Base-by-base conservation (phyloP, 257 asterid genomes). In the Scutellaria baicalensis region DNA sequence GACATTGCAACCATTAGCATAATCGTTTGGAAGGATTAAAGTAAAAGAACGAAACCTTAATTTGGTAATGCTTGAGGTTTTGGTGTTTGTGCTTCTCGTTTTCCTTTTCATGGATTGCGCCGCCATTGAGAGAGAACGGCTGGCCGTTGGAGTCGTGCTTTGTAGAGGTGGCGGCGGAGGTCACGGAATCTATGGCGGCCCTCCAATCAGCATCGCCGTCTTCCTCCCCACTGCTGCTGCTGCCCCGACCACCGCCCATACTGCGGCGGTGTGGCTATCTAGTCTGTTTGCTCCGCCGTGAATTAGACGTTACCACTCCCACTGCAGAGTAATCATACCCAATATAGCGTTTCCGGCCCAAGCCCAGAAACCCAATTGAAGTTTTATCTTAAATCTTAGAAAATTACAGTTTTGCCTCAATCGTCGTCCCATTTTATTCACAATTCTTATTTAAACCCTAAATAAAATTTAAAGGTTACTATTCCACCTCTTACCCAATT, bases 181-280 rank as follows among this genome's bases (percentile, higher is more conserved):
- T 84, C 9, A 83, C 79, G 13, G 96, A 92, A 59, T 86, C 86
- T 48, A 92, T 87, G 86, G 97, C 96, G 64, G 89, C 89, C 68
- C 81, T 88, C 97, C 97, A 89, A 49, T 79, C 80, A 62, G 94
- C 92, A 69, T 87, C 89, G 27, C 96, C 96, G 70, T 92, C 97
- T 75, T 89, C 96, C 63, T 89, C 95, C 11, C 89, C 89, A 18
- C 97, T 87, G 78, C 83, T 78, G 77, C 82, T 79, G 80, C 80
- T 56, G 57, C 69, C 51, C 78, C 75, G 78, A 42, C 67, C 54
- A 50, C 77, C 78, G 49, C 84, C 82, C 89, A 86, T 86, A 27
- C 31, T 21, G 67, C 44, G 74, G 62, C 73, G 40, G 68, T 10
- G 62, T 38, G 62, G 61, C 71, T 12, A 38, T 33, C 21, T 16